A percentile compares a stretch with the other conserved stretches of the same genome.
These are phyloP conservation scores for Avena insularis DNA, from an alignment of 176 grass and related monocot species.

Conservation along the genomic window DNA sequence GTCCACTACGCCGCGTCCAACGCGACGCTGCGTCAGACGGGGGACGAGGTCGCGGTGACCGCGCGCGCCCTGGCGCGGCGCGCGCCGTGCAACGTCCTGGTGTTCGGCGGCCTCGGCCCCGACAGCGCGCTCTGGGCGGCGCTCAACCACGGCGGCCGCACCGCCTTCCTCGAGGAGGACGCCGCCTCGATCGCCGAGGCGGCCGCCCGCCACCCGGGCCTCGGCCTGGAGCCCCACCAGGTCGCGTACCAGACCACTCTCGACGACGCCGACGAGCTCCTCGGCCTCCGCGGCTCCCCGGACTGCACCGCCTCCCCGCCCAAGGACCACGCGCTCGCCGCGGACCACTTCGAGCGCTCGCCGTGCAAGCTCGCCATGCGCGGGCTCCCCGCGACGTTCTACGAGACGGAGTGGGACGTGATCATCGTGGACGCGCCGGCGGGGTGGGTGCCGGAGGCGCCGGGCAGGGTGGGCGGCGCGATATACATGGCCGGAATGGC, in stretches of 20 bases:
- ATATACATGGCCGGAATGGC: conserved; percentile 61
- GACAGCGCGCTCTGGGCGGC: conserved; percentile 66
- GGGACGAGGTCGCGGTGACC: conserved; percentile 48
- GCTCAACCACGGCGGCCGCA: conserved; percentile 83
- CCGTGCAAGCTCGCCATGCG: conserved; percentile 61
- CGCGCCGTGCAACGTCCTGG: conserved; percentile 72
- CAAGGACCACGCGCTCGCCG: background rate
- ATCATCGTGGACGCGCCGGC: conserved; percentile 65
- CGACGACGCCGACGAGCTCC: conserved; percentile 27
- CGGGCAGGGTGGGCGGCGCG: conserved; percentile 62
- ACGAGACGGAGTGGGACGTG: conserved; percentile 78
- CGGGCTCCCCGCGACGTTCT: conserved; percentile 58
- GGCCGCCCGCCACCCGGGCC: background rate
- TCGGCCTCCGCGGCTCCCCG: background rate
- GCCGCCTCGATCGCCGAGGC: conserved; percentile 9
- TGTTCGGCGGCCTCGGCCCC: conserved; percentile 58
- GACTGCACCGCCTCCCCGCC: background rate
- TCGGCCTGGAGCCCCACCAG: conserved; percentile 17
- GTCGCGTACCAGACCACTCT: conserved; percentile 23
- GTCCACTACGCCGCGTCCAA: conserved; percentile 62
- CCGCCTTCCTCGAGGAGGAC: conserved; percentile 74
- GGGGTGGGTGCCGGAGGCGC: conserved; percentile 43
- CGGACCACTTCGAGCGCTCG: conserved; percentile 42
- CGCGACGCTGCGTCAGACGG: conserved; percentile 48
- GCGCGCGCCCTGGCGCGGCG: conserved; percentile 50